These are phyloP conservation scores for Melaleuca quinquenervia DNA, from an alignment of 345 rosid genomes.

Conservation along the genomic window DNA sequence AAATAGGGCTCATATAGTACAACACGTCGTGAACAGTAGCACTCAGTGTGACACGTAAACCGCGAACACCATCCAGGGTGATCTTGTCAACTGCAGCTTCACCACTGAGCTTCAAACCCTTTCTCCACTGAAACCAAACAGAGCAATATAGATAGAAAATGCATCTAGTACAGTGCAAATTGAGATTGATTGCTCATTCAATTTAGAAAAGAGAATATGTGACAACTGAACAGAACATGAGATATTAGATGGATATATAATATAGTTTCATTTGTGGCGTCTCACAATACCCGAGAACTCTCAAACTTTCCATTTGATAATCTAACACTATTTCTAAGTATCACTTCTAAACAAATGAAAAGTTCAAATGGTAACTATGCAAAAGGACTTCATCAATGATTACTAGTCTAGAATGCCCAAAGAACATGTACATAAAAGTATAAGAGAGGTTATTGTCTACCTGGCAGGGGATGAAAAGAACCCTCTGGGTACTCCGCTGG, in stretches of 20 bases:
- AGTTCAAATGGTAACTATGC: background rate
- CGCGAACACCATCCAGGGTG: slow-evolving; percentile 92
- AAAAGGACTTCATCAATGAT: background rate
- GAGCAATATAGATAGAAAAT: background rate
- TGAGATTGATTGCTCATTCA: background rate
- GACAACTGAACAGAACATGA: background rate
- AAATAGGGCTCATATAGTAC: slow-evolving; percentile 96
- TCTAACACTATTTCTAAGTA: background rate
- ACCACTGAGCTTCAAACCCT: slow-evolving; percentile 92
- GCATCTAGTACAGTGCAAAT: background rate
- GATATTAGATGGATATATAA: background rate
- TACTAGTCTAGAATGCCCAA: background rate
- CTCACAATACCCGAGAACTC: background rate
- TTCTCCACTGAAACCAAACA: slow-evolving; percentile 71
- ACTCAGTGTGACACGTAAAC: slow-evolving; percentile 76
- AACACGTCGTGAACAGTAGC: slow-evolving; percentile 97
- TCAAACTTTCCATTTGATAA: background rate
- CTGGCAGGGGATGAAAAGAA: slow-evolving; percentile 97
- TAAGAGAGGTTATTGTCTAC: slow-evolving; percentile 13
- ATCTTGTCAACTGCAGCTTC: slow-evolving; percentile 90
- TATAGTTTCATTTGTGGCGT: background rate
- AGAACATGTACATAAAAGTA: background rate
- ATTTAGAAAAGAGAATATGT: background rate
- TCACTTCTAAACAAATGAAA: background rate
- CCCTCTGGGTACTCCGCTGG: slow-evolving; percentile 69